Evolutionary conservation across 1,284 basidiomycete species (phyloP), one percentile per base, ranked within the genome.

Genomic region (Vanrija humicola): DNA sequence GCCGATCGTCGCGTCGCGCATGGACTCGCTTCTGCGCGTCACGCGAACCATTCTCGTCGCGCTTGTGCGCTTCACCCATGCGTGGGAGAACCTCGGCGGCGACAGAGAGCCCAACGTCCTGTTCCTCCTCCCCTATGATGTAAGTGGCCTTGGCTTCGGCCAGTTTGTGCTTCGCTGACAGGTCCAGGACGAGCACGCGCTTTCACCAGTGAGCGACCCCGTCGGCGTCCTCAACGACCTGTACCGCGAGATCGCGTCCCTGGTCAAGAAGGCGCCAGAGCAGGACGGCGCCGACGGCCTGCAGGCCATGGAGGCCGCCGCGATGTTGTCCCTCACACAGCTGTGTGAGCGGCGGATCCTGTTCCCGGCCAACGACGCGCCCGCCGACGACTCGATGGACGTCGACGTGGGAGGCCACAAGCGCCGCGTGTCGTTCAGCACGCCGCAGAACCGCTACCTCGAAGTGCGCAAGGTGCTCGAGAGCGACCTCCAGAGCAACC

Each of bases 211-310:
- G 3, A 48, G 52, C 34, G 73, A 75, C 53, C 65, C 72, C 5
- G 56, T 73, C n/a, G 66, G 65, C 18, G 55, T 70, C 19, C 39
- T 69, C 86, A 6, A 90, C 88, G 5, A 79, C 89, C 55, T 91
- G 86, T 42, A 91, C 87, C 1, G 76, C 89, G 88, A 90, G 72
- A 78, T 90, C 2, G 86, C 83, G 2, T 87, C 86, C 52, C 83
- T 83, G 54, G 77, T 87, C 23, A 88, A 90, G 77, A 89, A 39
- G 79, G 82, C 10, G 81, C 82, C 52, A 79, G 88, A 79, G 81
- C 12, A 34, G 2, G 34, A 34, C 34, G 34, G 29, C 21, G 39
- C 38, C 10, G 46, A 48, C 14, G n/a, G 38, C 6, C 12, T 8
- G 2, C 65, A 69, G 0, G 59, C 73, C 0, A 67, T 72, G 15